These are phyloP conservation scores for Sclerotiophoma versabilis DNA, from an alignment of 2,329 filamentous ascomycete species.

Conservation along the genomic window DNA sequence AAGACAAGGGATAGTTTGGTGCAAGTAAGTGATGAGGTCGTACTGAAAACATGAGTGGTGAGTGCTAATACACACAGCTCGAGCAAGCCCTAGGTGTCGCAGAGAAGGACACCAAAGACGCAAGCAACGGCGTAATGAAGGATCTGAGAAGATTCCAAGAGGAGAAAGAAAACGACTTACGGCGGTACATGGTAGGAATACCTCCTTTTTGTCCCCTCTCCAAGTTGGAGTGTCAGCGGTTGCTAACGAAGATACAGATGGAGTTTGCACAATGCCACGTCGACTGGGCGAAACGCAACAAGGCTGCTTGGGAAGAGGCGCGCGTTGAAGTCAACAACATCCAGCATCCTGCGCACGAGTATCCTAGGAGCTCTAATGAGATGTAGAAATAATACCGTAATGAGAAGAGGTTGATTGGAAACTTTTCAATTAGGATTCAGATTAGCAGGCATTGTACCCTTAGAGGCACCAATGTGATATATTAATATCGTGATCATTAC, in stretches of 20 bases:
- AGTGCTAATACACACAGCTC: conserved; percentile 62
- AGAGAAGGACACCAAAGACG: conserved; percentile 91
- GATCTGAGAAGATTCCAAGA: conserved; percentile 92
- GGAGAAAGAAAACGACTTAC: conserved; percentile 94
- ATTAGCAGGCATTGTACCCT: too few relatives aligned
- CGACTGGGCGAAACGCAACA: conserved; percentile 90
- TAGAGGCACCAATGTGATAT: too few relatives aligned
- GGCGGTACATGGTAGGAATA: conserved; percentile 88
- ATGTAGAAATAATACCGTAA: conserved; percentile 18
- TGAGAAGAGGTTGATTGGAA: too few relatives aligned
- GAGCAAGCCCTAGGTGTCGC: conserved; percentile 90
- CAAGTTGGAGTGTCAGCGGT: too few relatives aligned
- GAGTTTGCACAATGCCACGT: conserved; percentile 92
- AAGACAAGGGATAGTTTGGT: conserved; percentile 90
- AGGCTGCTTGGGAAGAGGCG: conserved; percentile 92
- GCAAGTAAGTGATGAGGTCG: conserved; percentile 52
- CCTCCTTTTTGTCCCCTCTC: not conserved
- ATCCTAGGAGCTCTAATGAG: conserved; percentile 25
- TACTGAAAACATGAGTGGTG: not conserved
- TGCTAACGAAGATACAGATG: conserved; percentile 62
- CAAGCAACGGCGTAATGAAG: conserved; percentile 84
- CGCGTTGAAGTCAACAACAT: conserved; percentile 89
- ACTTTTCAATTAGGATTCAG: not conserved
- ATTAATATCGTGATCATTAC: too few relatives aligned
- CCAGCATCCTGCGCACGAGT: conserved; percentile 53